Evolutionary conservation across 2,329 filamentous ascomycete species (phyloP).

Genomic region (Dothideomycetes sp.): DNA sequence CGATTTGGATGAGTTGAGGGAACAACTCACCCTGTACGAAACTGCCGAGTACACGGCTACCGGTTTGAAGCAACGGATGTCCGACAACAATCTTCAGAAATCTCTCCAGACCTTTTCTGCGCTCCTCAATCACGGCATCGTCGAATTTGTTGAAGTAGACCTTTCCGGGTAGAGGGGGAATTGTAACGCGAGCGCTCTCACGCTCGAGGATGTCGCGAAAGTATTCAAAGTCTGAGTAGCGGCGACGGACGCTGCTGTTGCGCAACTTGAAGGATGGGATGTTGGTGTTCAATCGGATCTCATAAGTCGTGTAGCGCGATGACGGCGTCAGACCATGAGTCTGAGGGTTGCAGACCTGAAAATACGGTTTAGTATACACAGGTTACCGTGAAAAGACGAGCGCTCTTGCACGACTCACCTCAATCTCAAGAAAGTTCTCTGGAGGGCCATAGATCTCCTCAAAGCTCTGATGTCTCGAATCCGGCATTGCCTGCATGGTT

Average conservation of each 20-base stretch:
- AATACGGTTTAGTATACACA: neutral
- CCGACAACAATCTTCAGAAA: slow-evolving; percentile 97
- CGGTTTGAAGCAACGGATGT: slow-evolving; percentile 91
- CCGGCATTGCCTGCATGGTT: slow-evolving; percentile 54
- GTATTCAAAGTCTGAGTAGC: slow-evolving; percentile 97
- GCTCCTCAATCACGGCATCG: slow-evolving; percentile 94
- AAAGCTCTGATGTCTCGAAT: slow-evolving; percentile 81
- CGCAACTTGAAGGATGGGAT: slow-evolving; percentile 98
- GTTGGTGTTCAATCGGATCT: slow-evolving; percentile 95
- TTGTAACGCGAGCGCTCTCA: slow-evolving; percentile 87
- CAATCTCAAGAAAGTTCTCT: slow-evolving; percentile 98
- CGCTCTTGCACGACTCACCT: slow-evolving; percentile 48
- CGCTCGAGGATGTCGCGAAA: slow-evolving; percentile 97
- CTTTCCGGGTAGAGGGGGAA: slow-evolving; percentile 90
- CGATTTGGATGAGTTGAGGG: neutral
- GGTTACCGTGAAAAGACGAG: slow-evolving; percentile 1
- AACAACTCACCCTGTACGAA: slow-evolving; percentile 85
- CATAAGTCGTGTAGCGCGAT: slow-evolving; percentile 88
- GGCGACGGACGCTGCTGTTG: slow-evolving; percentile 70
- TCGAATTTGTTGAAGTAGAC: slow-evolving; percentile 97
- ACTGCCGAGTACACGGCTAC: slow-evolving; percentile 88
- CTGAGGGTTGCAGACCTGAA: slow-evolving; percentile 80
- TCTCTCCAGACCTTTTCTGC: slow-evolving; percentile 81
- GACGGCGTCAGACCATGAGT: slow-evolving; percentile 74
- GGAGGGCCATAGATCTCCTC: slow-evolving; percentile 98